Base-by-base conservation (phyloP, 2,329 filamentous ascomycete species). In the Lachnellula suecica region DNA sequence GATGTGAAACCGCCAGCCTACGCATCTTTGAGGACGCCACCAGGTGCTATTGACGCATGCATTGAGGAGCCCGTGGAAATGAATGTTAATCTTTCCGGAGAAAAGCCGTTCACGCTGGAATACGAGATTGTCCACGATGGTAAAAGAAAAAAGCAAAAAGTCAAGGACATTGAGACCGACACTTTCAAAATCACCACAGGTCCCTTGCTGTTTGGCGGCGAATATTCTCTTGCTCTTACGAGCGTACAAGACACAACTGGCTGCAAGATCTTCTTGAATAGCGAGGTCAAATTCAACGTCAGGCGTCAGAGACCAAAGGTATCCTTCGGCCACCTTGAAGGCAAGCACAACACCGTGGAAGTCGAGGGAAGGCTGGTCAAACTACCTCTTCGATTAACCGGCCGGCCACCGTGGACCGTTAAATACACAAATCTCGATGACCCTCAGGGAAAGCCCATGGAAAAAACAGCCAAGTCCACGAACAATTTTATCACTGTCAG, bases 111-210 rank as follows among this genome's bases (percentile, higher is more conserved):
- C 77, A 88, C 79, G 20, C 73, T 99, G 35, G 91, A 97, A 66
- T 99, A 96, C 74, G 94, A 97, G 70, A 76, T 97, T 37, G 82
- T 97, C 7, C 89, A 97, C 70, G 89, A 91, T 50, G 92, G 92
- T 50, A 95, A 89, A 71, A 84, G 92, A 48, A 85, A 83, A 57
- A 87, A 88, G 47, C 80, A 87, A 61, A 81, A 79, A 50, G 76
- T 83, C 23, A 76, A 81, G 1, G 76, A 81, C 51, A 88, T 96
- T 50, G 76, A 84, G 22, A 76, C 74, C 2, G 75, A 82, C 45
- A 72, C 76, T 20, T 85, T 86, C 66, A 87, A 78, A 34, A 91
- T 99, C 66, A 82, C 82, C 59, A 97, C 93, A 0, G 81, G 87
- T 2, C 77, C 81, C 17, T 75, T 99, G 38, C 77, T 78, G 6